Percentiles rank a stretch among this genome's conserved stretches.
Conservation (phyloP, 495 filamentous ascomycete genomes). For the Penicillium soppii region DNA sequence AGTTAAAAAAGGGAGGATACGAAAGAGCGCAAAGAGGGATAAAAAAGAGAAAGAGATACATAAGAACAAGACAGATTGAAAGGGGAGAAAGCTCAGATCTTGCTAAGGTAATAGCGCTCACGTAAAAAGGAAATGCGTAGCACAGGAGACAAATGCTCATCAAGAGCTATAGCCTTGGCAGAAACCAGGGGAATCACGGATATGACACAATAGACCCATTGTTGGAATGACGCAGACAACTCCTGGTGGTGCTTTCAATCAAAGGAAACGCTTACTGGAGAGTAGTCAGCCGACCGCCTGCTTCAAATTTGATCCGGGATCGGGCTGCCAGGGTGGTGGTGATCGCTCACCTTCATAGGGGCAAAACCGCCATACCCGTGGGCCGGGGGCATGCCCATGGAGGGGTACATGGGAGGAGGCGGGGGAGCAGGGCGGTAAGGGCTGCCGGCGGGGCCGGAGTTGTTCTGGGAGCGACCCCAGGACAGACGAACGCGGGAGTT, state of each 20-base stretch:
- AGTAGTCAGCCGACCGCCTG: constrained; percentile 35
- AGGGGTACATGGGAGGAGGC: constrained; percentile 81
- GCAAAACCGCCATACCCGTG: constrained; percentile 73
- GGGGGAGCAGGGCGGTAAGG: constrained; percentile 95
- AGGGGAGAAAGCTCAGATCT: constrained; percentile 37
- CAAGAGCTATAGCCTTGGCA: constrained; percentile 47
- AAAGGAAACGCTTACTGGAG: constrained; percentile 47
- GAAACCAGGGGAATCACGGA: constrained; percentile 37
- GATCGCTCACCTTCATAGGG: constrained; percentile 68
- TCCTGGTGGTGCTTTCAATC: constrained; percentile 50
- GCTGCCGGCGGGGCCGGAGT: constrained; percentile 94
- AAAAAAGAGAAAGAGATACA: constrained; percentile 18
- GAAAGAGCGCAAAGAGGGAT: constrained; percentile 11
- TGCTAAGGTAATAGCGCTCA: constrained; percentile 50
- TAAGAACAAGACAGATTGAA: constrained; percentile 16
- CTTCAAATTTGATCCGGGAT: constrained; percentile 31
- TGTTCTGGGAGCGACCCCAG: constrained; percentile 98
- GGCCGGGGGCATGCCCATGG: constrained; percentile 76
- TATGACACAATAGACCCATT: constrained; percentile 47
- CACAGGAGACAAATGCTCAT: constrained; percentile 47
- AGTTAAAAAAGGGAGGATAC: constrained; percentile 16
- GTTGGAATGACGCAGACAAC: constrained; percentile 48
- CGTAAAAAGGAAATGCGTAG: constrained; percentile 44
- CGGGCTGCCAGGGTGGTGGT: constrained; percentile 34
- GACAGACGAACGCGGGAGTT: constrained; percentile 97